Evolutionary conservation across 2,329 filamentous ascomycete species (phyloP), one percentile per base, ranked within the genome.

Genomic region (Thermothelomyces thermophilus): DNA sequence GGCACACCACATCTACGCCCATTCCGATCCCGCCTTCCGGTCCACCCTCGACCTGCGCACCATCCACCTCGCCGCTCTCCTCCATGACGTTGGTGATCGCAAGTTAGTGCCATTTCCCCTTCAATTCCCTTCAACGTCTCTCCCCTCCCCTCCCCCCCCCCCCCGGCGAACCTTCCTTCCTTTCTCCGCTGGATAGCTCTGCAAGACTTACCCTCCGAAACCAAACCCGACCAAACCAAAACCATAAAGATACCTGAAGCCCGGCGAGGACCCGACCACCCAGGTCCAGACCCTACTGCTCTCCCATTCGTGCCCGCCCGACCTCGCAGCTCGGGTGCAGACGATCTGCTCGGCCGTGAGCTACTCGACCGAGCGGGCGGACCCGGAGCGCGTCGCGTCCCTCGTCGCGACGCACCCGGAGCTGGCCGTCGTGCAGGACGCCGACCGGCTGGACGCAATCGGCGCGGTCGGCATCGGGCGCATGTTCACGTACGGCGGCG

Each of bases 71-170:
- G 73, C 81, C 1, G 87, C 86, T 1, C 75, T 90, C 4, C 76
- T 91, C n/a, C 90, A 95, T 69, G 90, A 95, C 61, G 83, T 95
- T 16, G 88, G 87, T 53, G 90, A 95, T 70, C 82, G 78, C 66
- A 95, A 95, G 69, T 60, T 6, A 30, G 56, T 57, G 9, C 17
- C 19, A 30, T 10, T 13, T 6, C 19, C 30, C 1, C 26, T 10
- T 28, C 34, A 26, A 9, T 35, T 35, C 13, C 33, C 13, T 10
- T 35, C 33, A n/a, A 35, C 6, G 13, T 11, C 16, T 14, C 16
- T 6, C 33, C 33, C 6, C 13, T 35, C 13, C 13, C 13, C 33
- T n/a, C 16, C 30, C 14, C 30, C 30, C 30, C 9, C 30, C 14
- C 30, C 9, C 14, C 9, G 9, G 30, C 14, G 9, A 31, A 10